Conservation (phyloP, 495 filamentous ascomycete species). For the Penicillium pancosmium region DNA sequence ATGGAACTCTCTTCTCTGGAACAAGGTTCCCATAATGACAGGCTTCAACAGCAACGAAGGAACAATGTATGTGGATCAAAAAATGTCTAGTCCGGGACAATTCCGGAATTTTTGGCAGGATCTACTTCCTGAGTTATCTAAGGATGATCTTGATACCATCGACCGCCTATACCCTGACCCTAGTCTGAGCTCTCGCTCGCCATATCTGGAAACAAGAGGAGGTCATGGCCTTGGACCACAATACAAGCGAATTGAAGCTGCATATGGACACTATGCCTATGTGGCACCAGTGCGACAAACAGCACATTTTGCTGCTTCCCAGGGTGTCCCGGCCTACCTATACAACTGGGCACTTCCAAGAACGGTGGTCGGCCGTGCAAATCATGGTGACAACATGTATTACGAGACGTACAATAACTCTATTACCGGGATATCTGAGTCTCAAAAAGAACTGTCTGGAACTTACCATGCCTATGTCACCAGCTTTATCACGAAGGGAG, state of each 20-base stretch:
- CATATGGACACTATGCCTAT: constrained; percentile 69
- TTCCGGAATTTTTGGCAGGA: constrained; percentile 58
- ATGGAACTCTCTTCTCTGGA: constrained; percentile 53
- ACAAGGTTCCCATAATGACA: constrained; percentile 63
- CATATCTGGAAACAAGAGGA: constrained; percentile 39
- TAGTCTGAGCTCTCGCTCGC: constrained; percentile 29
- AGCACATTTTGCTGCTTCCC: constrained; percentile 49
- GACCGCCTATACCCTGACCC: constrained; percentile 62
- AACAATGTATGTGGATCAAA: constrained; percentile 56
- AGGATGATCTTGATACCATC: constrained; percentile 50
- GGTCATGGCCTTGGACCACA: constrained; percentile 52
- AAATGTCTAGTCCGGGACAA: constrained; percentile 43
- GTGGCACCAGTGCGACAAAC: constrained; percentile 67
- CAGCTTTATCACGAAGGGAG: constrained; percentile 56
- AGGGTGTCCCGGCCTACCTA: constrained; percentile 51
- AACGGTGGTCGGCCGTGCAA: constrained; percentile 50
- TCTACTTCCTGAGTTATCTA: constrained; percentile 55
- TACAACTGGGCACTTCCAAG: constrained; percentile 61
- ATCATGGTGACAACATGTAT: constrained; percentile 61
- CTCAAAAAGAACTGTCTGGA: constrained; percentile 51
- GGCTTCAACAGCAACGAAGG: constrained; percentile 71
- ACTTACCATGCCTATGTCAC: constrained; percentile 59
- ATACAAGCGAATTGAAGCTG: constrained; percentile 61
- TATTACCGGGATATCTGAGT: constrained; percentile 38
- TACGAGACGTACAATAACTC: constrained; percentile 57